These are phyloP conservation scores for Spongospora subterranea DNA, from an alignment of 208 protist species.

Conservation along the genomic window DNA sequence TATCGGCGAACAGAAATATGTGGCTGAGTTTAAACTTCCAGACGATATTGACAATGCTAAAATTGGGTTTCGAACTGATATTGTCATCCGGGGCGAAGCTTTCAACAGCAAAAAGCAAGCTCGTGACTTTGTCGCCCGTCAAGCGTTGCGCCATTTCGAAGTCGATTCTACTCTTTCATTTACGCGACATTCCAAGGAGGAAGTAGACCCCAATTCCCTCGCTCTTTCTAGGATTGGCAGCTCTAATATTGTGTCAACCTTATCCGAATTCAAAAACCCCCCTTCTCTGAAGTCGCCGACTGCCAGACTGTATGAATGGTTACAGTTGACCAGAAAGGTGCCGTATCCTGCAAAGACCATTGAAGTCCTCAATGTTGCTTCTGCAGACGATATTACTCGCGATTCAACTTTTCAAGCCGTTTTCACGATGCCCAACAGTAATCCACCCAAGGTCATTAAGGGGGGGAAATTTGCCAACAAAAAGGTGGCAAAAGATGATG, in stretches of 20 bases:
- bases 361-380: background rate
- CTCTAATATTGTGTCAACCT: background rate
- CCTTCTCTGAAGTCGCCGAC: background rate
- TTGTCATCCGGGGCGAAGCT: background rate
- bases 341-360: conserved; percentile 1
- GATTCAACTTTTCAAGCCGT: background rate
- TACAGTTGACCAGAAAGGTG: background rate
- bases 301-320: background rate
- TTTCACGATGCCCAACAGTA: conserved; percentile 47
- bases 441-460: background rate
- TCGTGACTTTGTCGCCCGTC: background rate
- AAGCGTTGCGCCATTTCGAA: background rate
- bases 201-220: background rate
- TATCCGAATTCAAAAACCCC: background rate
- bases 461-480: background rate
- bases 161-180: conserved; percentile 20
- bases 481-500: background rate
- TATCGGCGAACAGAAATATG: background rate
- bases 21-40: background rate
- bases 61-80: background rate
- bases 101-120: conserved; percentile 2
- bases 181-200: background rate
- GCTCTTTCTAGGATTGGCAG: background rate
- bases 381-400: background rate
- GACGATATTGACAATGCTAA: background rate